Evolutionary conservation across 768 basidiomycete genomes (phyloP), one percentile per base, ranked within the genome.

Genomic region (Mycena rosella): DNA sequence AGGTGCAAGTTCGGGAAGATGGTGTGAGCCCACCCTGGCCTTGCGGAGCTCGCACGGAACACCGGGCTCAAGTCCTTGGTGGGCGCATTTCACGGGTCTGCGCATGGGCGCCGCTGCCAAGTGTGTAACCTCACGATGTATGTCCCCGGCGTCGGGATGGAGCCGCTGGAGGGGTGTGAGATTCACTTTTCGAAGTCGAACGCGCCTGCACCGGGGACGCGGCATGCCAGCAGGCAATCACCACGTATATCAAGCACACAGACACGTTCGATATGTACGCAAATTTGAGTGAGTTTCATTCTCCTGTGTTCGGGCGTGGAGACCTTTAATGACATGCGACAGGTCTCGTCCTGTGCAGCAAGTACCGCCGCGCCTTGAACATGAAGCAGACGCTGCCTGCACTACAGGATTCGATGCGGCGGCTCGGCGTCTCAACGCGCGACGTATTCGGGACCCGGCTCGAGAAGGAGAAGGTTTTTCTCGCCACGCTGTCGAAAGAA

Each of bases 401-500:
- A 6, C 42, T 44, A n/a, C n/a, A n/a, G n/a, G n/a, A n/a, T n/a
- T n/a, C n/a, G n/a, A n/a, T n/a, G n/a, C n/a, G n/a, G n/a, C 6
- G 10, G 42, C 13, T 44, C 10, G 42, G 42, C 42, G 20, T 44
- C 13, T 18, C 42, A 18, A 44, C 9, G 9, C 42, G 42, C 42
- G 7, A 8, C 6, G 42, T 44, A 8, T 44, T 44, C 42, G 42
- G 20, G 42, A 44, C 42, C 5, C 20, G 42, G 42, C 20, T 44
- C 15, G 42, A 44, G 13, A n/a, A 6, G 20, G 73, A 75, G 49
- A 36, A 51, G 52, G 38, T 34, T n/a, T 76, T 71, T 53, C 58
- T 76, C 36, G 36, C 57, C 20, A 20, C 53, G 13, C 44, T 74
- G 38, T 55, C 67, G 40, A 60, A 52, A 27, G 73, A 73, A 55